A percentile compares a stretch with the other conserved stretches of the same genome.
phyloP scores from a whole-genome alignment of 2,329 filamentous ascomycete species.

The Allantophomopsis cytisporea region DNA sequence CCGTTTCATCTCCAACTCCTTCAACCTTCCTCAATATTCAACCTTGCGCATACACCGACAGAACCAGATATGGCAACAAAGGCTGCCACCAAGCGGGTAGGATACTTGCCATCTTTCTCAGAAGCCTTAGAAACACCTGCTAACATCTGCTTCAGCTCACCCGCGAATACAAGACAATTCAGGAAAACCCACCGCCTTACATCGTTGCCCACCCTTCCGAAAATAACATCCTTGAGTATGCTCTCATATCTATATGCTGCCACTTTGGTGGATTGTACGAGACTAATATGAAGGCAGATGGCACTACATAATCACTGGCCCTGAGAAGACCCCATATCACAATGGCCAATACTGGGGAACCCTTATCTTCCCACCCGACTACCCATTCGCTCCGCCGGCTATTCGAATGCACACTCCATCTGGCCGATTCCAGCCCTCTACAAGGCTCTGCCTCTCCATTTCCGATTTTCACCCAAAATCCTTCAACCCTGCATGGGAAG shows the following conservation, averaged over 20 bases:
- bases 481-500: conserved; percentile 98
- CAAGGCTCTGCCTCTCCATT: conserved; percentile 86
- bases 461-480: conserved; percentile 96
- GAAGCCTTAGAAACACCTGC: conserved; percentile 4
- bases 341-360: conserved; percentile 98
- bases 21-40: too few species aligned
- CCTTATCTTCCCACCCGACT: conserved; percentile 87
- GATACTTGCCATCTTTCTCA: conserved; percentile 12
- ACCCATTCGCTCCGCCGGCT: conserved; percentile 90
- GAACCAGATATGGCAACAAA: conserved; percentile 47
- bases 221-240: conserved; percentile 77
- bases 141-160: conserved; percentile 31
- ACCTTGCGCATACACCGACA: too few species aligned
- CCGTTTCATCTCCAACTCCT: background rate
- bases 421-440: conserved; percentile 87
- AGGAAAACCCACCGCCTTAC: conserved; percentile 72
- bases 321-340: conserved; percentile 86
- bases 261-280: background rate
- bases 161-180: conserved; percentile 49
- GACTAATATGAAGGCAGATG: conserved; percentile 37
- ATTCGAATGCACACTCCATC: conserved; percentile 99
- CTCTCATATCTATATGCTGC: conserved; percentile 5
- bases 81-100: conserved; percentile 58
- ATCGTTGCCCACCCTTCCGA: conserved; percentile 85
- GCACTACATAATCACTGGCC: conserved; percentile 93